phyloP scores from a whole-genome alignment of 805 yeast species.

The Teunomyces kruisii region DNA sequence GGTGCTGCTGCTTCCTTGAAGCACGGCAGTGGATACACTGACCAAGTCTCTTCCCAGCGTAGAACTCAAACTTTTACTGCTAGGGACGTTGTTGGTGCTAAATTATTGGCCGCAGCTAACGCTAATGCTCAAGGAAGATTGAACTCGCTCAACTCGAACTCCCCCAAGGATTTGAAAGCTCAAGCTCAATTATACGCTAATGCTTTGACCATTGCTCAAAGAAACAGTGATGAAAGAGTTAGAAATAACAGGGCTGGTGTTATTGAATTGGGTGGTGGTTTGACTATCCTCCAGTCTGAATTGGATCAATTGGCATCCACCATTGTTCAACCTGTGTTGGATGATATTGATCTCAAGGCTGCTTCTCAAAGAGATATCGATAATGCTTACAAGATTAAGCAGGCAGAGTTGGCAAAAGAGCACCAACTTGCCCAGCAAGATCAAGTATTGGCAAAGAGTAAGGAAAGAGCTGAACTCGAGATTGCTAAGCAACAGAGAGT shows the following conservation, averaged over 20 bases:
- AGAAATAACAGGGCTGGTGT: constrained; percentile 49
- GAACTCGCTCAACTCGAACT: constrained; percentile 24
- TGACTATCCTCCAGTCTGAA: constrained; percentile 70
- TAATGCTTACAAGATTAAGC: constrained; percentile 31
- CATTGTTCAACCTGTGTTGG: constrained; percentile 79
- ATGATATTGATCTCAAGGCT: constrained; percentile 70
- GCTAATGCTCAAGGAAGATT: constrained; percentile 45
- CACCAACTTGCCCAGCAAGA: constrained; percentile 34
- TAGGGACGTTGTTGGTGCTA: constrained; percentile 45
- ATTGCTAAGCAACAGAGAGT: constrained; percentile 36
- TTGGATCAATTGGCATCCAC: constrained; percentile 76
- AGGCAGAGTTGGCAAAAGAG: constrained; percentile 30
- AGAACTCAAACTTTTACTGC: constrained; percentile 39
- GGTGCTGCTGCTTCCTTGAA: constrained; percentile 59
- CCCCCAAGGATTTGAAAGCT: constrained; percentile 35
- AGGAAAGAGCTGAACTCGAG: constrained; percentile 36
- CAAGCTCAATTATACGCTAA: constrained; percentile 61
- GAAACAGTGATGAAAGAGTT: constrained; percentile 58
- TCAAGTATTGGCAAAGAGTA: constrained; percentile 25
- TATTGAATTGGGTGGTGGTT: constrained; percentile 85
- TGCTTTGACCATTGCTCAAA: constrained; percentile 78
- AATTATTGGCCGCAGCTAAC: constrained; percentile 49
- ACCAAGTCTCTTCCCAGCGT: constrained; percentile 24
- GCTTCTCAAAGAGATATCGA: constrained; percentile 60
- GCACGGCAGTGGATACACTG: constrained; percentile 29